Evolutionary conservation across 345 rosid species (phyloP).

Genomic region (Corchorus olitorius): DNA sequence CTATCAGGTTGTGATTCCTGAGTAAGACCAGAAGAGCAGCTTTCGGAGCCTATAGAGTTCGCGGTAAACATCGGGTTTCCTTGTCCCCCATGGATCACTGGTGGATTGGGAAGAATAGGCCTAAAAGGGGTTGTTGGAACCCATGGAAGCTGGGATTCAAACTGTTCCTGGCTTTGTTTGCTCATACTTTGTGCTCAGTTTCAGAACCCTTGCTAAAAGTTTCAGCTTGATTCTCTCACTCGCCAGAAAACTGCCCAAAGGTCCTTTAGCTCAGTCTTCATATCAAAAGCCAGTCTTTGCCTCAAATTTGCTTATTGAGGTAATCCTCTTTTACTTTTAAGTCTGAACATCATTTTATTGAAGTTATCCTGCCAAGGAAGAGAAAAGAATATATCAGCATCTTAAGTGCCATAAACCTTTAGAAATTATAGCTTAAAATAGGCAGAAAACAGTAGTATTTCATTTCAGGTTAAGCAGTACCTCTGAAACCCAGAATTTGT

Average conservation of each 20-base stretch:
- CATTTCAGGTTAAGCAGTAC: constrained; percentile 19
- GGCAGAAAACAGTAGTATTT: neutral
- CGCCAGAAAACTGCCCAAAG: neutral
- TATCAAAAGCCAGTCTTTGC: neutral
- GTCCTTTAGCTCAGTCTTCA: neutral
- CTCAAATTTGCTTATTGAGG: constrained; percentile 1
- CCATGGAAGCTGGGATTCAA: constrained; percentile 39
- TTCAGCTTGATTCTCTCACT: constrained; percentile 2
- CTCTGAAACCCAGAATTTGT: constrained; percentile 12
- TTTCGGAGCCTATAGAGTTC: constrained; percentile 30
- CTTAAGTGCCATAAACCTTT: neutral
- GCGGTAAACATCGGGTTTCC: constrained; percentile 28
- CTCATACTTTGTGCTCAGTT: constrained; percentile 33
- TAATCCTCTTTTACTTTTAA: constrained; percentile 12
- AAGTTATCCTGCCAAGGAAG: constrained; percentile 10
- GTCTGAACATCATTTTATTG: constrained; percentile 13
- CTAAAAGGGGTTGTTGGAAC: constrained; percentile 51
- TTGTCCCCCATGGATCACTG: constrained; percentile 33
- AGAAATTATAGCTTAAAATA: neutral
- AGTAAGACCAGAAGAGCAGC: constrained; percentile 32
- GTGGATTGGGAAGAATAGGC: constrained; percentile 35
- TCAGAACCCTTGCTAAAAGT: neutral
- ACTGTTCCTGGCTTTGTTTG: constrained; percentile 28
- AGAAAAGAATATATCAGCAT: neutral
- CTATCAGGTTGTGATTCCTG: constrained; percentile 23